Base-by-base conservation (phyloP, 768 basidiomycete species). In the Podaxis rugospora region DNA sequence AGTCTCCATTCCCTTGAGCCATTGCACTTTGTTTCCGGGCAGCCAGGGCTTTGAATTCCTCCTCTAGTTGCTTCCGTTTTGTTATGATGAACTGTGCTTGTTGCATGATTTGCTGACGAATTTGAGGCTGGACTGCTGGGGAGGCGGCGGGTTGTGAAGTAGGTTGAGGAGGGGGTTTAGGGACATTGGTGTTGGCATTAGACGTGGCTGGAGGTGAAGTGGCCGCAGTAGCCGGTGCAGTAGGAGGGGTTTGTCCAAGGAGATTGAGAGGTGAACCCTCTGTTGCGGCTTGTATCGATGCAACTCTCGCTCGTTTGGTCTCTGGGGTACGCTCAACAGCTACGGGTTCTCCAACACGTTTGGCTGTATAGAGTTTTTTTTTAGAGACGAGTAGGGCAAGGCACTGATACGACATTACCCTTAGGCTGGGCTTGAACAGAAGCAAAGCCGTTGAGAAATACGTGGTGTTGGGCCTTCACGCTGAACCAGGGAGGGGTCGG, bases 401-500 rank as follows among this genome's bases (percentile, higher is more conserved):
- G 23, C 4, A 47, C 47, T 37, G 16, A 11, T 23, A n/a, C 42
- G 36, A 9, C 13, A n/a, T 36, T 32, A 67, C 66, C 67, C 63
- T 68, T 67, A 27, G 79, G 69, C 27, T 60, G 50, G 66, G 77
- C 65, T 60, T 58, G 62, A 62, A 65, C 70, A 71, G 66, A 62
- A 27, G 84, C 70, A 59, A 83, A 82, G 5, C 85, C 80, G 37
- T 79, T 72, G 0, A 89, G 71, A 4, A 78, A 72, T 11, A 88
- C 62, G 4, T 68, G 63, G 67, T 87, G 82, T 0, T 75, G 71
- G 1, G 79, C 56, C 10, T 76, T 76, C 9, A 85, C 78, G 18
- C 72, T 62, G 68, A 88, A 90, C 84, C 86, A 90, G 3, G 85
- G 82, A 1, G 70, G 67, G 47, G 82, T 78, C 5, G 67, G 62